Evolutionary conservation across 108 stramenopile species (phyloP), one percentile per base, ranked within the genome.

Genomic region (Ochromonas danica): DNA sequence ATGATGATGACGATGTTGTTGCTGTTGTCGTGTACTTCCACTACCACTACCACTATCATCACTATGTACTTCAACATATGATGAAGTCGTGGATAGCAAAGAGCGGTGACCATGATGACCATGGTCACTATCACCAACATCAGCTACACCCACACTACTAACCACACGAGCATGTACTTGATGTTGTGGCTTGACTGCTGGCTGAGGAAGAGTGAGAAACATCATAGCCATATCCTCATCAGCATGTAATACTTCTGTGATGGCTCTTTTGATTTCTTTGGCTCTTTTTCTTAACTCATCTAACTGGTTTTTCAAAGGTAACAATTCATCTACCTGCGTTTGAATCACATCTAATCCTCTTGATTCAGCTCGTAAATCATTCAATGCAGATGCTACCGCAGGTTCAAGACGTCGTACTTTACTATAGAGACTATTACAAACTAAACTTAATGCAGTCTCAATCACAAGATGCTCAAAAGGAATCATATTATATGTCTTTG

Each of bases 201-300:
- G 22, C 22, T 14, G 22, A 14, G 38, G 36, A 1, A 45, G 78
- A 28, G 81, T 82, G 30, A 84, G 71, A 77, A 78, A 84, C 84
- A 84, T 84, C 62, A 84, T 80, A 0, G 79, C 79, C 84, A 84
- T 84, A 80, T 84, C 84, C 2, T 84, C 84, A 45, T 84, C 84
- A 39, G 67, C 70, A 80, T 83, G 33, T 36, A 84, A 28, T 0
- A 84, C 82, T 1, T 84, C 84, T 65, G 83, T 82, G 62, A 84
- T 81, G 62, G 82, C 80, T 51, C 83, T 79, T 33, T 80, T 74
- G 17, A 83, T 79, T 80, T 80, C 79, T 39, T 33, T 42, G 1
- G 82, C 70, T 1, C 82, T 82, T 28, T 82, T 78, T 27, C 83
- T 67, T 39, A 82, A 78, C 61, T 84, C 82, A 45, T 82, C 82